Percentiles rank a stretch among this genome's conserved stretches.
Evolutionary conservation across 306 rosid species (phyloP).

Genomic region (Malus sylvestris): DNA sequence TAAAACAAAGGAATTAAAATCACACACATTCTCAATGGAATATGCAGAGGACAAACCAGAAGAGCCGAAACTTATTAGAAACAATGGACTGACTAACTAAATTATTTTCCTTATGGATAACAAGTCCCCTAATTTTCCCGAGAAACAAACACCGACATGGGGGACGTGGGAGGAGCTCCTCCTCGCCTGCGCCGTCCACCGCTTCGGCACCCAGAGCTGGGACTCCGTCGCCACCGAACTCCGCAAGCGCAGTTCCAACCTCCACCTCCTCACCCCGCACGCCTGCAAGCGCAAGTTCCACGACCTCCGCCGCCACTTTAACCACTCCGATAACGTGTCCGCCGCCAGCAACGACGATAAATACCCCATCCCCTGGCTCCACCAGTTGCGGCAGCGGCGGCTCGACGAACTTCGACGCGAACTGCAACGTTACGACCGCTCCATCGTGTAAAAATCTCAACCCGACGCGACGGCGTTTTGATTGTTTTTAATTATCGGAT

Average conservation of each 20-base stretch:
- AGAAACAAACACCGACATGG: slow-evolving; percentile 21
- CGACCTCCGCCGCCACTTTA: slow-evolving; percentile 24
- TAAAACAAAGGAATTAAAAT: background rate
- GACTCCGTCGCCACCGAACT: slow-evolving; percentile 24
- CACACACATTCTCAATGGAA: background rate
- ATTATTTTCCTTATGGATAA: slow-evolving; percentile 7
- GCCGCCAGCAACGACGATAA: background rate
- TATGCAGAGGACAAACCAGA: background rate
- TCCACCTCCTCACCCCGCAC: slow-evolving; percentile 13
- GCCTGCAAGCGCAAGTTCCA: slow-evolving; percentile 16
- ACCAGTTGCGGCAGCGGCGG: slow-evolving; percentile 24
- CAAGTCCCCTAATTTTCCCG: slow-evolving; percentile 1
- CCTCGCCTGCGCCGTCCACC: slow-evolving; percentile 28
- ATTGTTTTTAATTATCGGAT: background rate
- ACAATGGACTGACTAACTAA: background rate
- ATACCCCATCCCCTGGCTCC: slow-evolving; percentile 12
- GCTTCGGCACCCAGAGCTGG: slow-evolving; percentile 26
- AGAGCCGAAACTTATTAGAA: background rate
- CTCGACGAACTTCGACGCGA: slow-evolving; percentile 30
- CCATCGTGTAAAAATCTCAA: slow-evolving; percentile 17
- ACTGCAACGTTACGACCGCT: slow-evolving; percentile 19
- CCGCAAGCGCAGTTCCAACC: slow-evolving; percentile 16
- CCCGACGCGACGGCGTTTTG: background rate
- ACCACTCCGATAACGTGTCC: background rate
- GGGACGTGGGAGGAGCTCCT: slow-evolving; percentile 35